phyloP scores from a whole-genome alignment of 257 asterid genomes.

The Nemophila menziesii region DNA sequence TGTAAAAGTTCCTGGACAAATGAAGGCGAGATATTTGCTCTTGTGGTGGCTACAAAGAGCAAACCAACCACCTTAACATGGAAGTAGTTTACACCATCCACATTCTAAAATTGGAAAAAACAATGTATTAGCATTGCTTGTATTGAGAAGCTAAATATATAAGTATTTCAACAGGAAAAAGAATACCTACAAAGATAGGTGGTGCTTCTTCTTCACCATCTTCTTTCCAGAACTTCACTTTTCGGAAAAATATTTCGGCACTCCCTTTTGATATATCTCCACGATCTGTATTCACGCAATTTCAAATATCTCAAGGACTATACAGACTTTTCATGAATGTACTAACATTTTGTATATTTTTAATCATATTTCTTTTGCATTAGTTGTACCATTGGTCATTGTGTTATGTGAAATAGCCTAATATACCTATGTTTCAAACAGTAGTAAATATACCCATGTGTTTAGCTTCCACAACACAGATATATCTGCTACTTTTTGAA shows the following conservation, averaged over 20 bases:
- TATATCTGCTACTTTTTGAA: no score
- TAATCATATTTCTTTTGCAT: no score
- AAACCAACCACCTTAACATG: conserved; percentile 95
- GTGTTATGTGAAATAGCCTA: no score
- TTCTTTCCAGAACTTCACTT: conserved; percentile 98
- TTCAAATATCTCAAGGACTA: not conserved
- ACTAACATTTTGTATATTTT: no score
- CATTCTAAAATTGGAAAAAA: conserved; percentile 40
- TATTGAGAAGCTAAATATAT: not conserved
- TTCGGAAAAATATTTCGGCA: conserved; percentile 95
- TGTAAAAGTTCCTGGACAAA: conserved; percentile 92
- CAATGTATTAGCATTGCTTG: conserved; percentile 13
- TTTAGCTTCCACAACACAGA: no score
- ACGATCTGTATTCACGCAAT: conserved; percentile 43
- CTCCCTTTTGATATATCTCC: conserved; percentile 97
- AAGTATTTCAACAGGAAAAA: not conserved
- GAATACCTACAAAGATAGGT: conserved; percentile 94
- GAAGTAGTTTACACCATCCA: conserved; percentile 95
- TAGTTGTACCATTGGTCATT: no score
- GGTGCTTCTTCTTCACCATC: conserved; percentile 99
- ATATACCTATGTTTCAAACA: no score
- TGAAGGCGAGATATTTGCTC: conserved; percentile 84
- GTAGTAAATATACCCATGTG: no score
- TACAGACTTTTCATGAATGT: not conserved
- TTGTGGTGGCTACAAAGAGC: conserved; percentile 88